A percentile compares a stretch with the other conserved stretches of the same genome.
Conservation (phyloP, 768 basidiomycete genomes). For the Phallus indusiatus region DNA sequence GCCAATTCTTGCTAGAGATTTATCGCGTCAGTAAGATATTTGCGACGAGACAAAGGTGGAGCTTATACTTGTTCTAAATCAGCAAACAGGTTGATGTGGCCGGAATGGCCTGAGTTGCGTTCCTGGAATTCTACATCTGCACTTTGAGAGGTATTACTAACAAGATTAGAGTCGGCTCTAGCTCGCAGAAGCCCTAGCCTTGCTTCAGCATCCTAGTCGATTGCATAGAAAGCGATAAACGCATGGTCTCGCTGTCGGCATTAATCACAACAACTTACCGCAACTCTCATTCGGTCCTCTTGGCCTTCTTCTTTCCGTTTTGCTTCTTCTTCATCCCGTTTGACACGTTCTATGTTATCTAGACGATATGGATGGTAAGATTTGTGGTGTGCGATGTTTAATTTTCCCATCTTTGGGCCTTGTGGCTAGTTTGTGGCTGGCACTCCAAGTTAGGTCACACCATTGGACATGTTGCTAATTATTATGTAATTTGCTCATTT, state of each 20-base stretch:
- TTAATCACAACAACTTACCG: constrained; percentile 35
- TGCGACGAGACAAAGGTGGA: neutral
- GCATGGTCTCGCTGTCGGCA: no score
- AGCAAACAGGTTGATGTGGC: constrained; percentile 76
- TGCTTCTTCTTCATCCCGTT: constrained; percentile 77
- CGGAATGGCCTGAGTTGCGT: constrained; percentile 2
- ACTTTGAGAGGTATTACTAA: neutral
- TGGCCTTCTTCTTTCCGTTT: constrained; percentile 52
- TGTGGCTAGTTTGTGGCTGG: neutral
- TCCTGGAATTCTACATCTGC: neutral
- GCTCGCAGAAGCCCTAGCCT: constrained; percentile 56
- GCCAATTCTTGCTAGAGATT: constrained; percentile 22
- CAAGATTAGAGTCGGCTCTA: constrained; percentile 36
- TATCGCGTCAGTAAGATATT: neutral
- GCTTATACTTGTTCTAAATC: constrained; percentile 66
- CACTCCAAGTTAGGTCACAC: neutral
- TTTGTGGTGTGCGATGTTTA: constrained; percentile 87
- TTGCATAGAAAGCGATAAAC: neutral
- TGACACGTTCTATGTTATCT: constrained; percentile 76
- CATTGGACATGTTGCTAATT: neutral
- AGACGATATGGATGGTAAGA: constrained; percentile 80
- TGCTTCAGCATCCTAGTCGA: constrained; percentile 66
- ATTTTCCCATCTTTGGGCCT: constrained; percentile 73
- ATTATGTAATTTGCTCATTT: neutral
- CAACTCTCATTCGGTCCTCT: constrained; percentile 63